phyloP scores from a whole-genome alignment of 1,284 basidiomycete species.

The Pyrrhoderma noxium region DNA sequence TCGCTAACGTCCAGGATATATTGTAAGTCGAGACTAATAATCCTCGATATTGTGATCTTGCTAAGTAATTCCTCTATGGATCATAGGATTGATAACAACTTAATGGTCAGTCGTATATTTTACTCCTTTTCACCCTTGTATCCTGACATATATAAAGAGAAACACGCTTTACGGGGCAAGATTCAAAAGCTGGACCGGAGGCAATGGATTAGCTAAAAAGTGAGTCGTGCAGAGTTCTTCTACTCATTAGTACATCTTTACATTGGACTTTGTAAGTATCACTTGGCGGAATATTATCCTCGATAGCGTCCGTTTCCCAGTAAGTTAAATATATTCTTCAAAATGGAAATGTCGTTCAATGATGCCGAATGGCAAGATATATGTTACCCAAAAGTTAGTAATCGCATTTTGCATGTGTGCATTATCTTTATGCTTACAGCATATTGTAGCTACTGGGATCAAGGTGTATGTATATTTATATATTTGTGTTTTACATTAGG shows the following conservation, averaged over 20 bases:
- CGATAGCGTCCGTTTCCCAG: constrained; percentile 47
- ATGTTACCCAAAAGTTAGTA: constrained; percentile 53
- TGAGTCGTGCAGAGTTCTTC: too few relatives aligned
- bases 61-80: neutral
- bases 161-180: constrained; percentile 49
- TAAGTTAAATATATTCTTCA: constrained; percentile 25
- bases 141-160: constrained; percentile 28
- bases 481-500: constrained; percentile 9
- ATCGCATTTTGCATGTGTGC: neutral
- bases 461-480: constrained; percentile 33
- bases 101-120: constrained; percentile 34
- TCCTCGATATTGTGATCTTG: too few relatives aligned
- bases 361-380: constrained; percentile 34
- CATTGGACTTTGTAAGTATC: too few relatives aligned
- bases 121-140: neutral
- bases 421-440: neutral
- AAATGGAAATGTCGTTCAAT: neutral
- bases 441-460: constrained; percentile 49
- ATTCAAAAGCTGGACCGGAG: constrained; percentile 66
- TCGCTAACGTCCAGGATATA: constrained; percentile 48
- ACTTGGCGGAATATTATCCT: constrained; percentile 54
- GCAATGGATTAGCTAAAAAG: constrained; percentile 52
- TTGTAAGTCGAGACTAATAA: too few relatives aligned
- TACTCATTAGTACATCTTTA: too few relatives aligned
- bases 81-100: constrained; percentile 44